Percentiles rank a stretch among this genome's conserved stretches.
Conservation (phyloP, 768 basidiomycete genomes). For the Macrolepiota albuminosa region DNA sequence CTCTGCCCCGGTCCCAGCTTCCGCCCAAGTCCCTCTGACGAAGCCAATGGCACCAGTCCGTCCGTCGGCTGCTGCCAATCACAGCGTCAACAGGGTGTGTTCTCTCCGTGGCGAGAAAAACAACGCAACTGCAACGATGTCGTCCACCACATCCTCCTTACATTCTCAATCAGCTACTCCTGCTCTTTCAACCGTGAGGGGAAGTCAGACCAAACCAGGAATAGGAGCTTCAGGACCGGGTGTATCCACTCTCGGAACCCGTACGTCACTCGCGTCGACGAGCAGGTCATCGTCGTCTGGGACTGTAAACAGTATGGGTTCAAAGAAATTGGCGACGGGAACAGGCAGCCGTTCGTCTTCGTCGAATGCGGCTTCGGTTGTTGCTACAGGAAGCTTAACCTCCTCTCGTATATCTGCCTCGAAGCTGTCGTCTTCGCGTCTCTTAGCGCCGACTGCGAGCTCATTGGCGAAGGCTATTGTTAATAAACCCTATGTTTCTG, state of each 20-base stretch:
- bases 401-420: conserved; percentile 20
- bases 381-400: conserved; percentile 12
- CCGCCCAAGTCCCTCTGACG: conserved; percentile 10
- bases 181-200: conserved; percentile 4
- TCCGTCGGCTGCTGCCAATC: conserved; percentile 17
- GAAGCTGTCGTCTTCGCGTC: conserved; percentile 31
- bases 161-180: conserved; percentile 15
- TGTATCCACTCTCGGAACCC: conserved; percentile 43
- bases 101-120: conserved; percentile 17
- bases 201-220: conserved; percentile 6
- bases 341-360: conserved; percentile 3
- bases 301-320: conserved; percentile 30
- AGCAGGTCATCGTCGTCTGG: conserved; percentile 20
- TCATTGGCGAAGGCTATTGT: conserved; percentile 59
- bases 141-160: conserved; percentile 14
- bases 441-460: conserved; percentile 74
- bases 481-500: conserved; percentile 16
- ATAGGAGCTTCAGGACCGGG: conserved; percentile 19
- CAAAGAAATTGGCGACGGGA: conserved; percentile 21
- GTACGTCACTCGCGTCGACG: conserved; percentile 22
- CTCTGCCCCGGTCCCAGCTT: conserved; percentile 9
- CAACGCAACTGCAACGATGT: conserved; percentile 10
- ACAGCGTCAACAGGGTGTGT: conserved; percentile 10
- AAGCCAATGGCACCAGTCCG: conserved; percentile 14
- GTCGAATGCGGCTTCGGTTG: not conserved